Conservation (phyloP, 1,284 basidiomycete genomes). For the Puccinia sorghi region DNA sequence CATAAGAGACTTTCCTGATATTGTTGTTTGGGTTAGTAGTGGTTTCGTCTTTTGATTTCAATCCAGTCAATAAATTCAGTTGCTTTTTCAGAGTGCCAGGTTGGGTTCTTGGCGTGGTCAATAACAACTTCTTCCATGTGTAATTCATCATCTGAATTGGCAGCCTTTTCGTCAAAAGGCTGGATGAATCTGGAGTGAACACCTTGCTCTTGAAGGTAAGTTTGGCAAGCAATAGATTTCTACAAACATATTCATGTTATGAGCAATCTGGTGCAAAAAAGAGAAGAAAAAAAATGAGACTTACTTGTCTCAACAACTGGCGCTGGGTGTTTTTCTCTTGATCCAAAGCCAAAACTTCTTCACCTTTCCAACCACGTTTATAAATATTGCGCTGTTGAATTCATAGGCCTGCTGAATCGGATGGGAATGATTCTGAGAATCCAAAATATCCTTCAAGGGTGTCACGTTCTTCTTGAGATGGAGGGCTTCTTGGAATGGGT, state of each 20-base stretch:
- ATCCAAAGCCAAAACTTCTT: background rate
- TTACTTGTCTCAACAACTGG: constrained; percentile 21
- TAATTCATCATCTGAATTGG: constrained; percentile 32
- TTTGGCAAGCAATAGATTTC: constrained; percentile 34
- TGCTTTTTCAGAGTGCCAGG: constrained; percentile 29
- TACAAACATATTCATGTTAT: background rate
- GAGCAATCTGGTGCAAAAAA: no score
- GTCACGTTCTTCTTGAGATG: constrained; percentile 5
- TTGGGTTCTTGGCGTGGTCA: background rate
- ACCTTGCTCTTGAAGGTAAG: constrained; percentile 47
- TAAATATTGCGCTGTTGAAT: constrained; percentile 24
- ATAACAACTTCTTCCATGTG: background rate
- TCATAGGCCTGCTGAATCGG: constrained; percentile 6
- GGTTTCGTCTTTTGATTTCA: constrained; percentile 2
- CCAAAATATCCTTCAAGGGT: constrained; percentile 31
- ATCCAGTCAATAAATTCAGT: constrained; percentile 44
- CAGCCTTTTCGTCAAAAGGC: constrained; percentile 26
- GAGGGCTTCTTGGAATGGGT: constrained; percentile 19
- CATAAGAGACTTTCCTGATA: background rate
- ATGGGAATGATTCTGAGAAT: background rate
- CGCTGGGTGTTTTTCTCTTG: constrained; percentile 28
- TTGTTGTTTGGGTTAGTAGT: background rate
- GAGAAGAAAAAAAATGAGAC: background rate
- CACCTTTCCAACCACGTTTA: constrained; percentile 6
- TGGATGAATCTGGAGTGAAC: constrained; percentile 7